Base-by-base conservation (phyloP, 805 yeast genomes). In the Kodamaea fukazawae region DNA sequence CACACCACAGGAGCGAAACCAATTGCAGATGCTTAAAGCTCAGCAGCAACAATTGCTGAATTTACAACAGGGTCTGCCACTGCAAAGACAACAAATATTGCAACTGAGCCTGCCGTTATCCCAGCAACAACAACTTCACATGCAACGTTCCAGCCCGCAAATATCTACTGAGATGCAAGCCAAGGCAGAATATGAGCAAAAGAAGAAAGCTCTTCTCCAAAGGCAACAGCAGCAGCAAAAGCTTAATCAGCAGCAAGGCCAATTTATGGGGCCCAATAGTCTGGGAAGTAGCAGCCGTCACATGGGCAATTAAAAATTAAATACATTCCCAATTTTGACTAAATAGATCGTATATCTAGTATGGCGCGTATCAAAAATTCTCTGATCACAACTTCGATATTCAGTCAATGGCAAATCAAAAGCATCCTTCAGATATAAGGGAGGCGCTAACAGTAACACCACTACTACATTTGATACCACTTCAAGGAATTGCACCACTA, bases 1-100 rank as follows among this genome's bases (percentile, higher is more conserved):
- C 40, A 65, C 71, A 4, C 71, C 73, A 2, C 71, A 67, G 42
- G 78, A 71, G 41, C 51, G 65, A 43, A 65, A 57, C 41, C 73
- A 63, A 49, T 56, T 68, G 22, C 73, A 63, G 39, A 63, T 58
- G 61, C 57, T 67, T 31, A 65, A 67, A 50, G 63, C 68, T 17
- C 56, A 53, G 34, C 54, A 54, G 29, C 48, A 48, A 13, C 57
- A 51, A 18, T 54, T 50, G 27, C 57, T 50, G 31, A 52, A 41
- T 14, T 49, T 23, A 11, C 53, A 54, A 28, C 48, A 47, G 14
- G 56, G 50, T 20, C 55, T 49, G 25, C 56, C 50, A 25, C 39
- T 28, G 38, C 41, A 41, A 20, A 32, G 17, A 34, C 30, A n/a
- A 14, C 30, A 27, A 12, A 6, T 12, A 14, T 13, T 34, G 18